These are phyloP conservation scores for Coemansia sp. DNA, from an alignment of 192 early-diverging fungal species.

Conservation along the genomic window DNA sequence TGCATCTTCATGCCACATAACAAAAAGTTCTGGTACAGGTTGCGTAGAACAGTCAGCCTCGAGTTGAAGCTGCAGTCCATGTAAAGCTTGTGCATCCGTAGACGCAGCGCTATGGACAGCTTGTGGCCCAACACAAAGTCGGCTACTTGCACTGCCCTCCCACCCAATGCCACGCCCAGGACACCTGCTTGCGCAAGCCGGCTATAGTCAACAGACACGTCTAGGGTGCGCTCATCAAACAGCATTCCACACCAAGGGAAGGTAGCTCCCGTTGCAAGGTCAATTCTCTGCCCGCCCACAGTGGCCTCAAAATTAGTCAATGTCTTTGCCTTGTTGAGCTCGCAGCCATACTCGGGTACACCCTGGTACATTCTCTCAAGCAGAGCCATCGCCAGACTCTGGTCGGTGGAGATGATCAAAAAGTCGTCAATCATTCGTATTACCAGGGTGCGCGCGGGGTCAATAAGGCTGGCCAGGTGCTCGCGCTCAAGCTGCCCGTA, in stretches of 20 bases:
- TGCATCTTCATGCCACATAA: slow-evolving; percentile 70
- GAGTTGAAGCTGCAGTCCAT: slow-evolving; percentile 64
- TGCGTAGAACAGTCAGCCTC: slow-evolving; percentile 58
- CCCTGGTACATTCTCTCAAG: slow-evolving; percentile 57
- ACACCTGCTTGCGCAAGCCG: slow-evolving; percentile 48
- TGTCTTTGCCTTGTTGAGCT: slow-evolving; percentile 72
- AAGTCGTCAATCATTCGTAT: slow-evolving; percentile 84
- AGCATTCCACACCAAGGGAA: slow-evolving; percentile 76
- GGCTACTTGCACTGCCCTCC: slow-evolving; percentile 36
- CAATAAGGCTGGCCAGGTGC: slow-evolving; percentile 45
- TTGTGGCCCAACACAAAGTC: slow-evolving; percentile 50
- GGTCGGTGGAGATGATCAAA: slow-evolving; percentile 64
- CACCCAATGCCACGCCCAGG: slow-evolving; percentile 48
- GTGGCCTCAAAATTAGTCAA: slow-evolving; percentile 67
- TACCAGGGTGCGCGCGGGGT: slow-evolving; percentile 53
- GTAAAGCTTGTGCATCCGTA: slow-evolving; percentile 53
- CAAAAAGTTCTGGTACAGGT: slow-evolving; percentile 73
- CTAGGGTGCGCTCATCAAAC: slow-evolving; percentile 61
- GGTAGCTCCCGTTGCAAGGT: slow-evolving; percentile 9
- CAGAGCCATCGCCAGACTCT: slow-evolving; percentile 52
- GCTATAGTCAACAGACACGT: slow-evolving; percentile 66
- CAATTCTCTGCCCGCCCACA: slow-evolving; percentile 26
- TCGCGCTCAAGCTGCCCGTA: slow-evolving; percentile 70
- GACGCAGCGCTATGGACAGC: slow-evolving; percentile 24
- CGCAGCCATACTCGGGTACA: slow-evolving; percentile 68